phyloP scores from a whole-genome alignment of 78 protist genomes.

The Planoprotostelium fungivorum region DNA sequence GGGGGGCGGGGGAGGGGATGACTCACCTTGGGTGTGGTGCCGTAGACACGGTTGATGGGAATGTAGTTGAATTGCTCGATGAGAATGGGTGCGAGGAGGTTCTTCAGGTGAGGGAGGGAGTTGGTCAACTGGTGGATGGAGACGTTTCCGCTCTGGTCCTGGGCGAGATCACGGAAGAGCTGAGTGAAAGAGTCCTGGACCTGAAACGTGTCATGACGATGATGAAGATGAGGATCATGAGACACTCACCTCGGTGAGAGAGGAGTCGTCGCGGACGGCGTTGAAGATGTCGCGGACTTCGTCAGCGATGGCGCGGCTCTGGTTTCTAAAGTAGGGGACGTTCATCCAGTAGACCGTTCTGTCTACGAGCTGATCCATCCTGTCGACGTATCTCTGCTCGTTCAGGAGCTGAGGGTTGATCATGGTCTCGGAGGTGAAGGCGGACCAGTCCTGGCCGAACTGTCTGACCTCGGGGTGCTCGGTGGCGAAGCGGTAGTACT shows the following conservation, averaged over 20 bases:
- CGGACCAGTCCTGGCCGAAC: neutral
- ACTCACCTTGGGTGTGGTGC: neutral
- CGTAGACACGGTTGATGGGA: neutral
- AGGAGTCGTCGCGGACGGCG: neutral
- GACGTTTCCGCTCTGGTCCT: neutral
- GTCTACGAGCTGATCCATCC: neutral
- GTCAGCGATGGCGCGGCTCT: neutral
- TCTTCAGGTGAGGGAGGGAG: neutral
- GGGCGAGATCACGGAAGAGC: slow-evolving; percentile 1
- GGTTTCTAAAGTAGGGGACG: neutral
- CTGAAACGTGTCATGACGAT: no score
- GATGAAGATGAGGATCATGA: no score
- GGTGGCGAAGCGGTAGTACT: neutral
- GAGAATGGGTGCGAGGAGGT: neutral
- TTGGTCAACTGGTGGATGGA: neutral
- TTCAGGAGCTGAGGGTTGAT: neutral
- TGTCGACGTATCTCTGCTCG: neutral
- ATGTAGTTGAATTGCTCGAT: neutral
- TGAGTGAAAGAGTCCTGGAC: neutral
- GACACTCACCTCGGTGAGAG: neutral
- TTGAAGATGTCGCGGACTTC: neutral
- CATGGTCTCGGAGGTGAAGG: neutral
- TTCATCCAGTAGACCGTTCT: neutral
- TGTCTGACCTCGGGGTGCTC: neutral
- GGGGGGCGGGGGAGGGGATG: no score